phyloP scores from a whole-genome alignment of 345 rosid species.

The Barbarea vulgaris region DNA sequence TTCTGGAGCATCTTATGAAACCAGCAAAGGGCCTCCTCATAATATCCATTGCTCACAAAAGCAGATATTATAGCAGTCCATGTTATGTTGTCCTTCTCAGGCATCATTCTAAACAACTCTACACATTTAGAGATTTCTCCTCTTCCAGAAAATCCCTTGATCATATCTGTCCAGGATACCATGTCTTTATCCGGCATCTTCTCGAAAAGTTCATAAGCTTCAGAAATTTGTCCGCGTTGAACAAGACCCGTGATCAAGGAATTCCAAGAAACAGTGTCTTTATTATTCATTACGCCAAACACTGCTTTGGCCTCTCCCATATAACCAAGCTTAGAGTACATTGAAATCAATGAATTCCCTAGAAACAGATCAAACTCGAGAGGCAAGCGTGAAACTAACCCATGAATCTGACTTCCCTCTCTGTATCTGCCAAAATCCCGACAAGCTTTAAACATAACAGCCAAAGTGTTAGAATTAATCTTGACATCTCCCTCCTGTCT shows the following conservation, averaged over 20 bases:
- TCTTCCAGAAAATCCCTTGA: slow-evolving; percentile 53
- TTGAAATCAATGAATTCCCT: slow-evolving; percentile 63
- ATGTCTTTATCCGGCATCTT: slow-evolving; percentile 67
- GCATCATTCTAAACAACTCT: slow-evolving; percentile 68
- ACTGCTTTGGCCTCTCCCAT: slow-evolving; percentile 48
- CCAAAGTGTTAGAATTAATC: slow-evolving; percentile 60
- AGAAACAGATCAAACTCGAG: slow-evolving; percentile 58
- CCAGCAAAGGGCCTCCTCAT: slow-evolving; percentile 60
- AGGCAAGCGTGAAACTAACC: slow-evolving; percentile 52
- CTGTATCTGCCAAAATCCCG: slow-evolving; percentile 43
- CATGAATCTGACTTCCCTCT: slow-evolving; percentile 70
- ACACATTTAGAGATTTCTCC: slow-evolving; percentile 52
- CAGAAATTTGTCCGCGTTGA: slow-evolving; percentile 46
- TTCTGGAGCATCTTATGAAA: slow-evolving; percentile 57
- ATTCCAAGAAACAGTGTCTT: slow-evolving; percentile 76
- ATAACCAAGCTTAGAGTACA: slow-evolving; percentile 65
- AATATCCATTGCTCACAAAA: slow-evolving; percentile 57
- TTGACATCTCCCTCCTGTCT: slow-evolving; percentile 54
- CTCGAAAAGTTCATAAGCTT: slow-evolving; percentile 61
- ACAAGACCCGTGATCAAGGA: slow-evolving; percentile 64
- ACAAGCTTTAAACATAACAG: slow-evolving; percentile 70
- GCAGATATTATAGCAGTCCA: slow-evolving; percentile 84
- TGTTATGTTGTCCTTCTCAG: slow-evolving; percentile 63
- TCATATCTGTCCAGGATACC: slow-evolving; percentile 81
- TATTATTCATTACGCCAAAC: slow-evolving; percentile 49